These are phyloP conservation scores for Verbena officinalis DNA, from an alignment of 257 asterid species.

Conservation along the genomic window DNA sequence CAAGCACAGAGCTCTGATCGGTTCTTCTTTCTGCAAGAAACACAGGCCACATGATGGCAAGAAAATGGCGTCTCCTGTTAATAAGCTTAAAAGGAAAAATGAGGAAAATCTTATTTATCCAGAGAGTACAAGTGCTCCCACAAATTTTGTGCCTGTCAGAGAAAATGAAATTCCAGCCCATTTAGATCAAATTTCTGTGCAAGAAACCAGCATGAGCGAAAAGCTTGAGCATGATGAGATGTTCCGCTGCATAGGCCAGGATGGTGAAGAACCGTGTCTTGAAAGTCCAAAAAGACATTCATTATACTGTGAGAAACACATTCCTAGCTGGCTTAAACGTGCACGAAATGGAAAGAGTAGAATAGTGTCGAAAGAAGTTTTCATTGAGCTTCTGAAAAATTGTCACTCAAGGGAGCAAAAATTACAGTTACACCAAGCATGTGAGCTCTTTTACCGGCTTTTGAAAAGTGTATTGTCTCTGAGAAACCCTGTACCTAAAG, in stretches of 20 bases:
- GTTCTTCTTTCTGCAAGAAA: constrained; percentile 94
- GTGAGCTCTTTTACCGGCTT: constrained; percentile 90
- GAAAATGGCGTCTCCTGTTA: constrained; percentile 39
- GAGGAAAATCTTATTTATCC: constrained; percentile 44
- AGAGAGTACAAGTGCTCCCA: constrained; percentile 39
- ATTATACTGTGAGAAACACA: constrained; percentile 85
- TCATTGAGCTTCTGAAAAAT: constrained; percentile 67
- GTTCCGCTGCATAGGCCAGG: constrained; percentile 72
- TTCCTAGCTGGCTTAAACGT: constrained; percentile 99
- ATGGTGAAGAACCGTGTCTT: constrained; percentile 54
- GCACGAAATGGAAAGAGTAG: constrained; percentile 97
- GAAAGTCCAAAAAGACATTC: constrained; percentile 82
- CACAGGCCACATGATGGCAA: constrained; percentile 74
- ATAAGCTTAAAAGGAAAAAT: constrained; percentile 63
- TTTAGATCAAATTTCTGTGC: constrained; percentile 40
- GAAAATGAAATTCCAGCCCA: constrained; percentile 44
- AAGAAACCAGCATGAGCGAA: constrained; percentile 41
- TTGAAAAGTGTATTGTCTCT: constrained; percentile 76
- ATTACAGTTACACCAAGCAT: constrained; percentile 80
- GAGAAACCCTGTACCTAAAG: constrained; percentile 93
- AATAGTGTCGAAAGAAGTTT: constrained; percentile 93
- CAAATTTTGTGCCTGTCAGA: constrained; percentile 41
- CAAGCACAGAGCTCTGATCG: constrained; percentile 86
- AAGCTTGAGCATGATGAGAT: constrained; percentile 49
- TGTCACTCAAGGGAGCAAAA: constrained; percentile 78